Evolutionary conservation across 352 stramenopile genomes (phyloP).

Genomic region (Phytophthora melonis): DNA sequence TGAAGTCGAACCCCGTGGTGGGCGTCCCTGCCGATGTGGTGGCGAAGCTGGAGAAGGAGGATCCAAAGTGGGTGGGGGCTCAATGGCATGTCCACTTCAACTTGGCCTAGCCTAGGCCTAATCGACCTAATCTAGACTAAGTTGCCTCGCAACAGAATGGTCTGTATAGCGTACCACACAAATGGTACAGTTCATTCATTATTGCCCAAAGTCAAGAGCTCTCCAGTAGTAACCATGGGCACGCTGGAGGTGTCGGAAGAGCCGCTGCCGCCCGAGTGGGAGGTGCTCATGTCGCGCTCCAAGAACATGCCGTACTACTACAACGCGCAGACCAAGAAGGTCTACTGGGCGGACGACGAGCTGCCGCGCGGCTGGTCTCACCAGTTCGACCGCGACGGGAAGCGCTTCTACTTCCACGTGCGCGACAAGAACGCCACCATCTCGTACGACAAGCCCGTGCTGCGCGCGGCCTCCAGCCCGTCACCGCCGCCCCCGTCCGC

Average conservation of each 20-base stretch:
- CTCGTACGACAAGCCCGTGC: conserved; percentile 79
- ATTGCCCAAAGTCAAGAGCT: background rate
- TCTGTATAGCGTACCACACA: too few species aligned
- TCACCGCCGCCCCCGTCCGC: conserved; percentile 5
- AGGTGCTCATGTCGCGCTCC: conserved; percentile 81
- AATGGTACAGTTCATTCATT: background rate
- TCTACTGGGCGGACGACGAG: conserved; percentile 88
- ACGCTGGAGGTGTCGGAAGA: conserved; percentile 63
- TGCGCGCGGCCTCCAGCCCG: conserved; percentile 16
- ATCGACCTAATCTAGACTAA: background rate
- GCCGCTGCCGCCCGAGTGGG: conserved; percentile 74
- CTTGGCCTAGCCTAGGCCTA: too few species aligned
- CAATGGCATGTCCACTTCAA: conserved; percentile 43
- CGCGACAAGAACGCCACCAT: conserved; percentile 71
- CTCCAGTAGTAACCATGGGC: background rate
- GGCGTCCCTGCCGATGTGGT: conserved; percentile 52
- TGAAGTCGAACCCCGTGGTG: conserved; percentile 75
- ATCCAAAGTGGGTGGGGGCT: conserved; percentile 66
- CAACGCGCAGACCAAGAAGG: conserved; percentile 76
- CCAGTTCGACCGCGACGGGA: conserved; percentile 75
- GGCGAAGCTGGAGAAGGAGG: conserved; percentile 47
- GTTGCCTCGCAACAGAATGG: background rate
- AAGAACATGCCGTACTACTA: conserved; percentile 91
- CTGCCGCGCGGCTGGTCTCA: conserved; percentile 83
- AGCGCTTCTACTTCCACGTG: conserved; percentile 82